Base-by-base conservation (phyloP, 2,329 filamentous ascomycete species). In the Trichoderma sp. region DNA sequence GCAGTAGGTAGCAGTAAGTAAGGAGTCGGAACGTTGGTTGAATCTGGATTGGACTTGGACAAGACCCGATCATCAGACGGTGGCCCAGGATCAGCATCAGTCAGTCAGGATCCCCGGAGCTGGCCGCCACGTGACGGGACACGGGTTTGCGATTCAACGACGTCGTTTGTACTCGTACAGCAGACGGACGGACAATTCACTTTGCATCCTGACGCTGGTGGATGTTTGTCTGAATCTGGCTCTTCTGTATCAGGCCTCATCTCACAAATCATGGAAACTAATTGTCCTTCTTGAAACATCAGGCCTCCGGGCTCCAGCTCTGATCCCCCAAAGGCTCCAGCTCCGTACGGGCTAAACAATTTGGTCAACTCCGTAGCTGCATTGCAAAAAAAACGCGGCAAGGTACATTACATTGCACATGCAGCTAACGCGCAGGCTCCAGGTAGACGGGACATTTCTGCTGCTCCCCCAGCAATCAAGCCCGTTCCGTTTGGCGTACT, bases 61-160 rank as follows among this genome's bases (percentile, higher is more conserved):
- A 28, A 24, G 63, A 66, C 47, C 47, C 63, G 43, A 66, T 66
- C 63, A 56, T 67, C 64, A 67, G 64, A 66, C 63, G 34, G 47
- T 39, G 63, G 63, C 30, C 30, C 21, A 56, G 63, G 47, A 47
- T 47, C 43, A 47, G 43, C 18, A 47, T 47, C 18, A 21, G 43
- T 36, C 34, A 36, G 34, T 36, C 14, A 36, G 14, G 34, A 57
- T 30, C 24, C 51, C 43, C 47, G 26, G 64, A 18, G n/a, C 53
- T 32, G 21, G 47, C 63, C 63, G 43, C 51, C 64, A 67, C 64
- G 64, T 67, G 64, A 67, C 64, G 63, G 30, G 21, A 36, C 53
- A 24, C 56, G 56, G 56, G 15, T n/a, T 18, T 28, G 56, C 8
- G 8, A 28, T 32, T 24, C 47, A 36, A 36, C 63, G 32, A 36